Base-by-base conservation (phyloP, 306 rosid species). In the Styphnolobium japonicum region DNA sequence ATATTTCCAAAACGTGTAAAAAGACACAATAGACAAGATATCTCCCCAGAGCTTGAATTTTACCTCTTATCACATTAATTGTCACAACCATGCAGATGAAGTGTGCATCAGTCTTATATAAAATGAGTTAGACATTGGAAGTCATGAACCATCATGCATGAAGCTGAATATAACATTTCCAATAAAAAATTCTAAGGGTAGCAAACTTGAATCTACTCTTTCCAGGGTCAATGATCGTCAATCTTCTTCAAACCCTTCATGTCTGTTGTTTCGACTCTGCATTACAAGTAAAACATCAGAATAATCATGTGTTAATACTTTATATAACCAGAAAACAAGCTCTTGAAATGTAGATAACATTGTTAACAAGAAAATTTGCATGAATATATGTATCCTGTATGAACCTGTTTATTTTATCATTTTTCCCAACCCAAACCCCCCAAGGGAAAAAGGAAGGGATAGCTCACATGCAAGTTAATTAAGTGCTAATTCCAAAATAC, bases 171-270 rank as follows among this genome's bases (percentile, higher is more conserved):
- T 33, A 75, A 65, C 73, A 74, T 51, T 78, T 83, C 78, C 82
- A 83, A 63, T 83, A 79, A 67, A 82, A 86, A 81, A 48, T 76
- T 73, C 78, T 36, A 60, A 34, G 68, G 71, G 71, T 45, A 9
- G 57, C 42, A 52, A 75, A 36, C 18, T 16, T 67, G 45, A 68
- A 61, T 71, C 42, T 29, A 7, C 10, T 60, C 65, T 52, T 81
- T 56, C 80, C 60, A 78, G 81, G 66, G 34, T 88, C 81, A 88
- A 66, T 88, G 92, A 67, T 93, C 99, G 79, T 95, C 98, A 46
- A 95, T 87, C 90, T 95, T 95, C 96, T 95, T 95, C 91, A 95
- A 87, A 49, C 96, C 93, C 92, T 95, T 95, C 99, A 95, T 95
- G 87, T 95, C 98, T 0, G 97, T 95, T 27, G 99, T 95, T 85